A percentile compares a stretch with the other conserved stretches of the same genome.
Evolutionary conservation across 768 basidiomycete species (phyloP).

Genomic region (Neoboletus subvelutipes): DNA sequence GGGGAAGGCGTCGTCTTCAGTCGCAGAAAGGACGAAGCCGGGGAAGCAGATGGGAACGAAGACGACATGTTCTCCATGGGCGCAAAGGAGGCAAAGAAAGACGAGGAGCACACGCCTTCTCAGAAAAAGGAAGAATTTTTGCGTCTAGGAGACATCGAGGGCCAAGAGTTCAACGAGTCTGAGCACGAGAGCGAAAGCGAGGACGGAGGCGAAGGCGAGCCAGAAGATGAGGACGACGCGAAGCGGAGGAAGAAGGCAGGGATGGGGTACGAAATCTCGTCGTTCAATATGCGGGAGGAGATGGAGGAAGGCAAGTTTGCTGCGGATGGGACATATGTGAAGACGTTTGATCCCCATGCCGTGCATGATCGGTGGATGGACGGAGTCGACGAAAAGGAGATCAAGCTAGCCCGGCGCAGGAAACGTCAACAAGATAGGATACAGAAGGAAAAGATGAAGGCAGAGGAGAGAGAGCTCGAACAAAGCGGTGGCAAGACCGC

Average conservation of each 20-base stretch:
- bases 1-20: slow-evolving; percentile 92
- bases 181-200: slow-evolving; percentile 39
- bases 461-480: slow-evolving; percentile 72
- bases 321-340: slow-evolving; percentile 86
- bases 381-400: slow-evolving; percentile 79
- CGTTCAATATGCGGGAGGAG: slow-evolving; percentile 99
- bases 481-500: slow-evolving; percentile 64
- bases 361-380: slow-evolving; percentile 97
- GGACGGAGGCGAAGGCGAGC: slow-evolving; percentile 45
- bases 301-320: slow-evolving; percentile 98
- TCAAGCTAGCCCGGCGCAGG: slow-evolving; percentile 73
- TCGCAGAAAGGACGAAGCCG: slow-evolving; percentile 55
- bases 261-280: slow-evolving; percentile 92
- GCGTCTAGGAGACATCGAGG: slow-evolving; percentile 92
- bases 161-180: slow-evolving; percentile 74
- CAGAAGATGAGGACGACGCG: slow-evolving; percentile 75
- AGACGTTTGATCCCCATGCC: slow-evolving; percentile 84
- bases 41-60: slow-evolving; percentile 62
- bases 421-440: slow-evolving; percentile 75
- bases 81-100: slow-evolving; percentile 54
- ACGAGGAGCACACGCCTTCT: slow-evolving; percentile 41
- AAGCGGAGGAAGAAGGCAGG: slow-evolving; percentile 71
- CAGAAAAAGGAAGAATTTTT: slow-evolving; percentile 72
- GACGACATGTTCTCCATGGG: slow-evolving; percentile 79
- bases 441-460: slow-evolving; percentile 65